Base-by-base conservation (phyloP, 495 filamentous ascomycete species). In the Neurospora intermedia region DNA sequence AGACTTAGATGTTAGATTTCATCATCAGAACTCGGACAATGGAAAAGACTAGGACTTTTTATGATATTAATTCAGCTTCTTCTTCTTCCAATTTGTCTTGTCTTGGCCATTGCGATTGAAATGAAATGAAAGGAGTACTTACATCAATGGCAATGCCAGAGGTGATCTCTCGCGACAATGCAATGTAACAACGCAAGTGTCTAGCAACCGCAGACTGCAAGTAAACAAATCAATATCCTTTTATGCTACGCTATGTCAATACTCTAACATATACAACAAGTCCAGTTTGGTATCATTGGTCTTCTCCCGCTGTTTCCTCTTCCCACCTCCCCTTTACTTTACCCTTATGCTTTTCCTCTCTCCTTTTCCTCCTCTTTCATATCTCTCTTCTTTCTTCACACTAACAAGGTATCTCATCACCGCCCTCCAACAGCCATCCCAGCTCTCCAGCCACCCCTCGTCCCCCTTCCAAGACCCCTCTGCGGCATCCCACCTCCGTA, bases 401-500 rank as follows among this genome's bases (percentile, higher is more conserved):
- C 13, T 23, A 0, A 15, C 39, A 40, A 40, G 39, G 8, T 40
- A 10, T 40, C 3, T 35, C 23, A 66, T 66, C 15, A 66, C 27
- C 54, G 6, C 0, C 54, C 54, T 7, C 27, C 23, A 35, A 66
- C 54, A 35, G 54, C 54, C 18, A 66, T 66, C 54, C 54, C 54
- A 15, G 75, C 78, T 62, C 76, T 78, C 83, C 83, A 85, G 4
- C 72, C 69, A 27, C 72, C 79, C 43, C 62, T 74, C 70, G 73
- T 18, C 31, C 74, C 70, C 6, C 27, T 31, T 18, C 54, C 27
- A 35, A 66, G 2, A 4, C 54, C 54, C 15, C 54, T 66, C 6
- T 66, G 54, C 54, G 54, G 54, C 54, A 38, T 66, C 74, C 73
- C 82, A 73, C 91, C 93, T 3, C 93, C 92, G 82, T 96, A 96